Percentiles rank a stretch among this genome's conserved stretches.
Conservation (phyloP, 192 early-diverging fungal genomes). For the Rhizophagus clarus region DNA sequence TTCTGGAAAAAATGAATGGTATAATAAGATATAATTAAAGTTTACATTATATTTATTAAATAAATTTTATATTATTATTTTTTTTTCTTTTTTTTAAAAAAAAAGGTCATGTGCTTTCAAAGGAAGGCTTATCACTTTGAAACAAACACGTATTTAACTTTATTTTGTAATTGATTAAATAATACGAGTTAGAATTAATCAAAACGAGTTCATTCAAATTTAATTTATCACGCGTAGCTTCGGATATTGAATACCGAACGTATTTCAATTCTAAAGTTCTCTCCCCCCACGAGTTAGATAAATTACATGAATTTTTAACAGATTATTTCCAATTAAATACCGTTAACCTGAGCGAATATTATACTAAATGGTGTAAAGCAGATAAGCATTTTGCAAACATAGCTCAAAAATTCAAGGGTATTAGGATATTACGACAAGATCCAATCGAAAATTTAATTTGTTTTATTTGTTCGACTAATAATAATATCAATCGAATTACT, state of each 20-base stretch:
- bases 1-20: constrained; percentile 65
- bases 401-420: constrained; percentile 57
- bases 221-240: background rate
- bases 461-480: constrained; percentile 94
- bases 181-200: background rate
- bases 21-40: constrained; percentile 36
- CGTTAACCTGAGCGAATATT: constrained; percentile 58
- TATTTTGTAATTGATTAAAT: background rate
- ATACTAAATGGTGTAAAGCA: constrained; percentile 53
- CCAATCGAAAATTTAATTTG: constrained; percentile 85
- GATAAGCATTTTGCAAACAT: constrained; percentile 73
- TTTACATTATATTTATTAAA: background rate
- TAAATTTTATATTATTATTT: too few species aligned
- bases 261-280: background rate
- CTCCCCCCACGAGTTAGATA: constrained; percentile 19
- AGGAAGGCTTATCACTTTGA: constrained; percentile 59
- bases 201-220: background rate
- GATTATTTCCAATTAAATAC: constrained; percentile 89
- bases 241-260: constrained; percentile 1
- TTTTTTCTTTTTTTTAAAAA: background rate
- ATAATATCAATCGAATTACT: constrained; percentile 92
- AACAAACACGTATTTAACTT: constrained; percentile 56
- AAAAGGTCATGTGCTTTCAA: constrained; percentile 55
- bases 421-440: constrained; percentile 81
- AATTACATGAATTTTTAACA: constrained; percentile 45